A percentile compares a stretch with the other conserved stretches of the same genome.
phyloP scores from a whole-genome alignment of 2,329 filamentous ascomycete genomes.

The Diaporthe aspalathi region DNA sequence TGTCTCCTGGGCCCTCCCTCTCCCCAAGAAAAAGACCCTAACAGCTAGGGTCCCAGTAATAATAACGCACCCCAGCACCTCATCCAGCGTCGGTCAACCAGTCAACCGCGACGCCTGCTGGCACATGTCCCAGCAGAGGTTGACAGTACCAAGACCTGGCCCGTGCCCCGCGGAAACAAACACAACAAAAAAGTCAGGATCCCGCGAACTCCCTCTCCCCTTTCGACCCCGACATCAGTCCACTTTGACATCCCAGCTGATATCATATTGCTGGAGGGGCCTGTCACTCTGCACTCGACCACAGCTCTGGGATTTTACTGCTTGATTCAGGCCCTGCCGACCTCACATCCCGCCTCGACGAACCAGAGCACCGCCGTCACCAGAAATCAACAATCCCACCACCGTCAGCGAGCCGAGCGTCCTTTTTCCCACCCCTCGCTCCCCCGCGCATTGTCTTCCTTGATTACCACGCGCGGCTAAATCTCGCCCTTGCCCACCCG shows the following conservation, averaged over 20 bases:
- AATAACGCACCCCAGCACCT: slow-evolving; percentile 14
- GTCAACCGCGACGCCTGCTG: slow-evolving; percentile 15
- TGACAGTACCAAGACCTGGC: slow-evolving; percentile 9
- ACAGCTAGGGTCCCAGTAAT: background rate
- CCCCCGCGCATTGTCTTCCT: slow-evolving; percentile 11
- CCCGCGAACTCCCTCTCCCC: slow-evolving; percentile 31
- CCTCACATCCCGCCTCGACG: slow-evolving; percentile 10
- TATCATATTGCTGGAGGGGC: slow-evolving; percentile 32
- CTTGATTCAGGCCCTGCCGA: slow-evolving; percentile 22
- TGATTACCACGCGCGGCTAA: slow-evolving; percentile 30
- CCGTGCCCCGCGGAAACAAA: slow-evolving; percentile 33
- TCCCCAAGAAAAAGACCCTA: background rate
- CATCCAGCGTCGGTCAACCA: background rate
- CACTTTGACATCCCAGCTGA: slow-evolving; percentile 28
- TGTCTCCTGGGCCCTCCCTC: background rate
- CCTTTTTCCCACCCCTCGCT: background rate
- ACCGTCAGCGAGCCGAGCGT: background rate
- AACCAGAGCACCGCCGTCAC: slow-evolving; percentile 1
- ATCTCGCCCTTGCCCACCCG: slow-evolving; percentile 20
- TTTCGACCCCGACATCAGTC: slow-evolving; percentile 27
- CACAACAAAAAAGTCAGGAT: slow-evolving; percentile 34
- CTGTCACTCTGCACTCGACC: slow-evolving; percentile 21
- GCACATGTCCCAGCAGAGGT: slow-evolving; percentile 20
- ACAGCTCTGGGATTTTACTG: slow-evolving; percentile 18
- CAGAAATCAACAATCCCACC: background rate